A percentile compares a stretch with the other conserved stretches of the same genome.
Evolutionary conservation across 2,329 filamentous ascomycete genomes (phyloP).

Genomic region (Moelleriella libera): DNA sequence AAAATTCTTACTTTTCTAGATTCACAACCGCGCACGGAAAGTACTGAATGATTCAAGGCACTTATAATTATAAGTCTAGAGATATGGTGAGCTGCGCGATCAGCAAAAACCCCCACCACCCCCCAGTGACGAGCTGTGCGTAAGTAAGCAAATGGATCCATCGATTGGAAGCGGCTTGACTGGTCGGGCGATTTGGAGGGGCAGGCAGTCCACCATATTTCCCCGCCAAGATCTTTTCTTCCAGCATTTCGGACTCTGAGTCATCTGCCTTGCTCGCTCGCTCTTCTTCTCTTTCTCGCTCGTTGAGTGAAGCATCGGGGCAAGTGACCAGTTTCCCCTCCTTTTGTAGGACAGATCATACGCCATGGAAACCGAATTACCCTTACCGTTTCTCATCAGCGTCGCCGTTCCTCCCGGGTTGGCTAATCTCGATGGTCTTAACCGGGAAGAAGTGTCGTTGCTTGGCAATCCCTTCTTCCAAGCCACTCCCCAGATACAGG

Average conservation of each 20-base stretch:
- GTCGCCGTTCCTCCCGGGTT: constrained; percentile 37
- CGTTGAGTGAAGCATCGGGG: neutral
- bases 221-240: constrained; percentile 7
- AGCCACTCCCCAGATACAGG: constrained; percentile 32
- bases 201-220: constrained; percentile 2
- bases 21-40: no score
- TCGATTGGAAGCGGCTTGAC: neutral
- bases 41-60: no score
- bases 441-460: constrained; percentile 40
- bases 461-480: constrained; percentile 46
- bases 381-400: constrained; percentile 48
- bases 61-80: no score
- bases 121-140: no score
- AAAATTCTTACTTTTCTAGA: no score
- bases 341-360: neutral
- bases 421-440: constrained; percentile 36
- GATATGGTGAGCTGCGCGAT: no score
- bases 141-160: no score
- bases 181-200: constrained; percentile 1
- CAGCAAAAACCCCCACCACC: no score
- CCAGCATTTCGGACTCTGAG: constrained; percentile 2
- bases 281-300: neutral
- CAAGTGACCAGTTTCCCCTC: neutral
- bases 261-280: constrained; percentile 2
- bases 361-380: constrained; percentile 49